phyloP scores from a whole-genome alignment of 2,329 filamentous ascomycete genomes.

The Metarhizium anisopliae region DNA sequence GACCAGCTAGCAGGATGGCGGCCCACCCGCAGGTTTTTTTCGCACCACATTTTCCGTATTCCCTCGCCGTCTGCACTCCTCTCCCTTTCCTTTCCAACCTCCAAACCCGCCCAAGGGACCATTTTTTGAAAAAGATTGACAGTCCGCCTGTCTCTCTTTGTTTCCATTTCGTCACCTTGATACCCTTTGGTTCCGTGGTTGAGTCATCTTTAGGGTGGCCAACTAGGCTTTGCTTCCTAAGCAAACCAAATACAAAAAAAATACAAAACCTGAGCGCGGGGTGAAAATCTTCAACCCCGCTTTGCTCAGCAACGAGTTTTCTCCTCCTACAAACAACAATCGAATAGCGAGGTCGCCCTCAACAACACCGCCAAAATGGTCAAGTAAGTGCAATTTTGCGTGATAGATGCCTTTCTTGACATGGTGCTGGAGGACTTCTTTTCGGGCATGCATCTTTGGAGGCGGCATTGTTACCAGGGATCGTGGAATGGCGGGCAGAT shows the following conservation, averaged over 20 bases:
- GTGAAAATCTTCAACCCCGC: slow-evolving; percentile 37
- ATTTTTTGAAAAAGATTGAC: slow-evolving; percentile 28
- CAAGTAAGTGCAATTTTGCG: slow-evolving; percentile 64
- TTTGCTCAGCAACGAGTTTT: slow-evolving; percentile 23
- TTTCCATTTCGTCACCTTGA: slow-evolving; percentile 20
- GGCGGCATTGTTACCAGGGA: background rate
- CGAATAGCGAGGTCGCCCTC: slow-evolving; percentile 30
- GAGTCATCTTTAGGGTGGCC: slow-evolving; percentile 6
- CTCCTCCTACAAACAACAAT: slow-evolving; percentile 22
- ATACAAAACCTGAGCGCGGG: slow-evolving; percentile 23
- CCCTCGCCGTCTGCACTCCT: slow-evolving; percentile 15
- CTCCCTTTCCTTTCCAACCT: slow-evolving; percentile 16
- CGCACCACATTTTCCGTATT: slow-evolving; percentile 8
- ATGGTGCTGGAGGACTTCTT: background rate
- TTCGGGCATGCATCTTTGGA: background rate
- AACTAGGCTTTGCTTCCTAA: slow-evolving; percentile 6
- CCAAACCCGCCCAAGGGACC: slow-evolving; percentile 22
- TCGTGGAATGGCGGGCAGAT: background rate
- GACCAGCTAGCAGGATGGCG: background rate
- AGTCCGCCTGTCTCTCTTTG: slow-evolving; percentile 31
- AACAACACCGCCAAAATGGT: slow-evolving; percentile 94
- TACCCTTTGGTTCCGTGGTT: slow-evolving; percentile 14
- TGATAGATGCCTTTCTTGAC: background rate
- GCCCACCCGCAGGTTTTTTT: slow-evolving; percentile 4
- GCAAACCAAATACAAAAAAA: background rate